A percentile compares a stretch with the other conserved stretches of the same genome.
phyloP scores from a whole-genome alignment of 2,329 filamentous ascomycete species.

The Trichoderma sp. region DNA sequence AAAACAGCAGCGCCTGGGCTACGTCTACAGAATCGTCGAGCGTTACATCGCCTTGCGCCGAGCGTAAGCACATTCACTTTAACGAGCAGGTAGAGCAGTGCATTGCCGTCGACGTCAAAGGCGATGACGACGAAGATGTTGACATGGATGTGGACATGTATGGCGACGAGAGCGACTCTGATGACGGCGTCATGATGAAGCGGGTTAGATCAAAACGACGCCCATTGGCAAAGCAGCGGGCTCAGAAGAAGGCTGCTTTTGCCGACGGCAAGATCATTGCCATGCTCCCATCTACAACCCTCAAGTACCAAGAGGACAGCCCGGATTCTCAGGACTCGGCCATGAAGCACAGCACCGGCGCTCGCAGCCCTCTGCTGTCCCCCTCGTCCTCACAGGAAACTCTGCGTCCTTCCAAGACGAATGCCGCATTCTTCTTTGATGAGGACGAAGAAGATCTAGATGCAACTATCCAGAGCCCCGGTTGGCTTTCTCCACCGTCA shows the following conservation, averaged over 20 bases:
- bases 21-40: constrained; percentile 72
- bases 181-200: constrained; percentile 85
- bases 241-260: constrained; percentile 41
- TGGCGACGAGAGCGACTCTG: constrained; percentile 66
- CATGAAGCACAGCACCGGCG: constrained; percentile 59
- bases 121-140: constrained; percentile 72
- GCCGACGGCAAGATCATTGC: constrained; percentile 82
- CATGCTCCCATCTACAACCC: constrained; percentile 80
- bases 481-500: constrained; percentile 35
- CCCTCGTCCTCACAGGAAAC: constrained; percentile 84
- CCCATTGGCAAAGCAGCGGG: constrained; percentile 47
- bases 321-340: constrained; percentile 64
- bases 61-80: constrained; percentile 89
- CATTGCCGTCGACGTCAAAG: constrained; percentile 87
- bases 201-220: constrained; percentile 58
- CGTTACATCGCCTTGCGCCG: constrained; percentile 60
- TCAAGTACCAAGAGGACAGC: constrained; percentile 80
- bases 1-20: constrained; percentile 61
- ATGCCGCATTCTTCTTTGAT: constrained; percentile 63
- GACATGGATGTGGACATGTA: constrained; percentile 45
- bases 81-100: constrained; percentile 95
- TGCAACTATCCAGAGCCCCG: constrained; percentile 33
- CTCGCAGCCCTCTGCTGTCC: constrained; percentile 57
- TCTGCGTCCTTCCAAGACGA: constrained; percentile 67
- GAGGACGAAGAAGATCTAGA: constrained; percentile 59